Percentiles rank a stretch among this genome's conserved stretches.
Evolutionary conservation across 129 eudicot species (phyloP).

Genomic region (Arctium lappa): DNA sequence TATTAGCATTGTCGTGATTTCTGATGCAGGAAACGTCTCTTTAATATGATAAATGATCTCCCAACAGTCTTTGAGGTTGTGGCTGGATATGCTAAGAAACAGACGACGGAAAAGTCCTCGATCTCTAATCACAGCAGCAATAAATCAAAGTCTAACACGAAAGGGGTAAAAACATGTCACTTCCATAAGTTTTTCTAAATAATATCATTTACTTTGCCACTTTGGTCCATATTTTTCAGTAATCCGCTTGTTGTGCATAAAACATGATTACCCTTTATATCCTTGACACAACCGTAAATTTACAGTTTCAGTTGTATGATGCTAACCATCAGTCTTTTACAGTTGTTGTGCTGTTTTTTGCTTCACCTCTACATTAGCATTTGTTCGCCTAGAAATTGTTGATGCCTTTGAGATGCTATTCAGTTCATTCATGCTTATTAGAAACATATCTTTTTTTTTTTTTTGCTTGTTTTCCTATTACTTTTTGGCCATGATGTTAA

Average conservation of each 20-base stretch:
- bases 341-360: neutral
- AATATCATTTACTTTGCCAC: neutral
- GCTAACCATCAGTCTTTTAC: neutral
- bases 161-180: slow-evolving; percentile 48
- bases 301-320: neutral
- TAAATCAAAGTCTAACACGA: slow-evolving; percentile 78
- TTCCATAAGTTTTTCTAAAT: neutral
- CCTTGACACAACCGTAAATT: neutral
- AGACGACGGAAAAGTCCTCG: slow-evolving; percentile 53
- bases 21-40: slow-evolving; percentile 78
- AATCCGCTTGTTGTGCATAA: neutral
- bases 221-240: neutral
- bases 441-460: neutral
- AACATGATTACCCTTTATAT: neutral
- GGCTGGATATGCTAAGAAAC: slow-evolving; percentile 63
- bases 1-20: neutral
- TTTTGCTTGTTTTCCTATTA: neutral
- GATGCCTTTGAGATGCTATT: neutral
- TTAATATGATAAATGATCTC: slow-evolving; percentile 75
- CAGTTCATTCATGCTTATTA: neutral
- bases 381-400: neutral
- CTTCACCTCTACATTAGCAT: neutral
- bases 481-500: neutral
- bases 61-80: slow-evolving; percentile 85
- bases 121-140: slow-evolving; percentile 61